Evolutionary conservation across 2,329 filamentous ascomycete species (phyloP).

Genomic region (Aspergillus piperis): DNA sequence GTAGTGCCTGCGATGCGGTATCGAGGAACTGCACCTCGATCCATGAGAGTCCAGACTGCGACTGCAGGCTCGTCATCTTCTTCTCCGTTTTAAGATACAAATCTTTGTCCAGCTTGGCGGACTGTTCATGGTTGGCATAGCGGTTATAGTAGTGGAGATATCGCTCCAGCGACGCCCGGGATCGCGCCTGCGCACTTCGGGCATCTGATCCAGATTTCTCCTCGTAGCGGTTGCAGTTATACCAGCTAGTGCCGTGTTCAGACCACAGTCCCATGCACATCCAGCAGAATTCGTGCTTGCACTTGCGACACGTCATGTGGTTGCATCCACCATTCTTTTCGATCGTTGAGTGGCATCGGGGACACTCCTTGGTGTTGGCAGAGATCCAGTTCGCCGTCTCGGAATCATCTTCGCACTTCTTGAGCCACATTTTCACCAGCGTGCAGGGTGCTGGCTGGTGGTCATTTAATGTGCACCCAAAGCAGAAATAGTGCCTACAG

Average conservation of each 20-base stretch:
- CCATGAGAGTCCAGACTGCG: constrained; percentile 94
- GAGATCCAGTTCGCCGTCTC: constrained; percentile 99
- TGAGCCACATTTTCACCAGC: constrained; percentile 91
- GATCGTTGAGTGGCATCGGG: constrained; percentile 93
- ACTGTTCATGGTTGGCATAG: constrained; percentile 98
- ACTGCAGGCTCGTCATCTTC: constrained; percentile 97
- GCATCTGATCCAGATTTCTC: constrained; percentile 93
- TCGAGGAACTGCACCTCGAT: constrained; percentile 98
- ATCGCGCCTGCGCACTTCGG: constrained; percentile 87
- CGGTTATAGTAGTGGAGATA: constrained; percentile 99
- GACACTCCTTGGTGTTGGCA: constrained; percentile 97
- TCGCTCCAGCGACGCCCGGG: constrained; percentile 85
- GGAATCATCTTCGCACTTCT: constrained; percentile 97
- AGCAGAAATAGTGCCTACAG: constrained; percentile 89
- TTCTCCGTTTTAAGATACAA: constrained; percentile 95
- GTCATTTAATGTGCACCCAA: constrained; percentile 85
- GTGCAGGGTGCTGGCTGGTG: constrained; percentile 92
- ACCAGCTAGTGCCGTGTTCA: constrained; percentile 98
- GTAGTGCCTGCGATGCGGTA: constrained; percentile 86
- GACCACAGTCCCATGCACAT: constrained; percentile 99
- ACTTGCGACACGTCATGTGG: constrained; percentile 97
- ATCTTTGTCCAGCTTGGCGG: constrained; percentile 93
- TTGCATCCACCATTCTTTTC: constrained; percentile 99
- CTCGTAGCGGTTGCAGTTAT: constrained; percentile 97
- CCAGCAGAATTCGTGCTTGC: constrained; percentile 97